A percentile compares a stretch with the other conserved stretches of the same genome.
Conservation (phyloP, 495 filamentous ascomycete genomes). For the Neohortaea acidophila region DNA sequence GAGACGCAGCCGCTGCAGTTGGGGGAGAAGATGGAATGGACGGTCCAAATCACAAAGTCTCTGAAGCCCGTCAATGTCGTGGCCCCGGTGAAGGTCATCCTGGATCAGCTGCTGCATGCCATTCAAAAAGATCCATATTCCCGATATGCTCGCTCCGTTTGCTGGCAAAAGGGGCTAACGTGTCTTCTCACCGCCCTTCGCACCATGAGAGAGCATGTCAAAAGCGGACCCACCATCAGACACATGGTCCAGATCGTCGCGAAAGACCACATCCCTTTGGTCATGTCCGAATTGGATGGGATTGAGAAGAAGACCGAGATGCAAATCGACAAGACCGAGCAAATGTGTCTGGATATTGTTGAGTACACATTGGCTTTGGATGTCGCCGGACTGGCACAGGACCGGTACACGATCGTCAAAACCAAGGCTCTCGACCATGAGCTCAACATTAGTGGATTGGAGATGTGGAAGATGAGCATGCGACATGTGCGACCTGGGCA, state of each 20-base stretch:
- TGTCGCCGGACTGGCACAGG: slow-evolving; percentile 53
- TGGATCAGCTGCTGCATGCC: slow-evolving; percentile 50
- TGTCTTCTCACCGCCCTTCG: slow-evolving; percentile 23
- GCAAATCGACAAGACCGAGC: slow-evolving; percentile 20
- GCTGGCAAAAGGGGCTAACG: slow-evolving; percentile 37
- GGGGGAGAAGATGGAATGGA: slow-evolving; percentile 54
- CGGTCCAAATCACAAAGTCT: slow-evolving; percentile 57
- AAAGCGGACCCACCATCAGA: slow-evolving; percentile 3
- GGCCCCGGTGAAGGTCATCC: slow-evolving; percentile 54
- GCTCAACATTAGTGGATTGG: slow-evolving; percentile 45
- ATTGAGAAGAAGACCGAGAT: slow-evolving; percentile 12
- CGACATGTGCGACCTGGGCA: slow-evolving; percentile 49
- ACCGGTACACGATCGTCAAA: slow-evolving; percentile 49
- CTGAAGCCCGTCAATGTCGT: slow-evolving; percentile 53
- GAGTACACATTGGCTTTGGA: slow-evolving; percentile 58
- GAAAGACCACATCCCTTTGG: slow-evolving; percentile 4
- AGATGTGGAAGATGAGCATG: slow-evolving; percentile 64
- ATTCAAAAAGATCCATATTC: slow-evolving; percentile 38
- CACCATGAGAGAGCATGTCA: background rate
- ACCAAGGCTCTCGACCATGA: slow-evolving; percentile 49
- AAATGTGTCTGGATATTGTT: slow-evolving; percentile 42
- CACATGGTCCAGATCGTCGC: slow-evolving; percentile 13
- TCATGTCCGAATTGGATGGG: slow-evolving; percentile 13
- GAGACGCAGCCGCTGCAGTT: slow-evolving; percentile 39
- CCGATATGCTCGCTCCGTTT: slow-evolving; percentile 5